A percentile compares a stretch with the other conserved stretches of the same genome.
Conservation (phyloP, 208 protist species). For the Trypanosoma vivax region DNA sequence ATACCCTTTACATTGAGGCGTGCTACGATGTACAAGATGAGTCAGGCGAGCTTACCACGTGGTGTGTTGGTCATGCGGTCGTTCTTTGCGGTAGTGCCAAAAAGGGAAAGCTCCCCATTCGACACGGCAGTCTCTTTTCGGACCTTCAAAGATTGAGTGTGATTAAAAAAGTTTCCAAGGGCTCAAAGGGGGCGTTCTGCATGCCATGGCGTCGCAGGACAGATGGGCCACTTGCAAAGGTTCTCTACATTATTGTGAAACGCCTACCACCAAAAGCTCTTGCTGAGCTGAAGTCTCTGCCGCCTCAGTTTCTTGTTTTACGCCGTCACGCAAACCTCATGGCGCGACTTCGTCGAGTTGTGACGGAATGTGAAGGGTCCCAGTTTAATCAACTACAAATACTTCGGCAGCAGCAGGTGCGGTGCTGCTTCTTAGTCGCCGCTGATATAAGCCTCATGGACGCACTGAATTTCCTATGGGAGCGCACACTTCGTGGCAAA, state of each 20-base stretch:
- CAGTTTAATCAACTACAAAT: slow-evolving; percentile 28
- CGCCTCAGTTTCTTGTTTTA: slow-evolving; percentile 36
- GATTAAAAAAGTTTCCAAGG: neutral
- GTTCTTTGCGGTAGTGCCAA: slow-evolving; percentile 17
- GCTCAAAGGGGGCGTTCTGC: slow-evolving; percentile 8
- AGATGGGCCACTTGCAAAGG: slow-evolving; percentile 20
- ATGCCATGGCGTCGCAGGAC: slow-evolving; percentile 17
- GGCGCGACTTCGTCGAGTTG: slow-evolving; percentile 36
- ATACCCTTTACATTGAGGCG: slow-evolving; percentile 71
- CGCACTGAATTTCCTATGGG: slow-evolving; percentile 40
- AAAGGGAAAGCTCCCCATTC: slow-evolving; percentile 26
- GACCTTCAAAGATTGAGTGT: neutral
- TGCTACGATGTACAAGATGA: slow-evolving; percentile 47
- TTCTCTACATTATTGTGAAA: slow-evolving; percentile 29
- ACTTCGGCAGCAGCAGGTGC: slow-evolving; percentile 51
- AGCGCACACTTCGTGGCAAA: slow-evolving; percentile 27
- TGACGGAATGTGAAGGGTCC: slow-evolving; percentile 26
- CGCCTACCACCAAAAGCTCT: slow-evolving; percentile 6
- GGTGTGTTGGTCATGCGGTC: slow-evolving; percentile 63
- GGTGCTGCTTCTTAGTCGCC: slow-evolving; percentile 41
- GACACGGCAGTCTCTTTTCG: slow-evolving; percentile 40
- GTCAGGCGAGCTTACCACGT: slow-evolving; percentile 26
- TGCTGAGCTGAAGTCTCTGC: slow-evolving; percentile 21
- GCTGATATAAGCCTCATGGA: slow-evolving; percentile 45
- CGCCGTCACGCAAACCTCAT: slow-evolving; percentile 46